Evolutionary conservation across 192 early-diverging fungal genomes (phyloP).

Genomic region (Backusella tuberculispora): DNA sequence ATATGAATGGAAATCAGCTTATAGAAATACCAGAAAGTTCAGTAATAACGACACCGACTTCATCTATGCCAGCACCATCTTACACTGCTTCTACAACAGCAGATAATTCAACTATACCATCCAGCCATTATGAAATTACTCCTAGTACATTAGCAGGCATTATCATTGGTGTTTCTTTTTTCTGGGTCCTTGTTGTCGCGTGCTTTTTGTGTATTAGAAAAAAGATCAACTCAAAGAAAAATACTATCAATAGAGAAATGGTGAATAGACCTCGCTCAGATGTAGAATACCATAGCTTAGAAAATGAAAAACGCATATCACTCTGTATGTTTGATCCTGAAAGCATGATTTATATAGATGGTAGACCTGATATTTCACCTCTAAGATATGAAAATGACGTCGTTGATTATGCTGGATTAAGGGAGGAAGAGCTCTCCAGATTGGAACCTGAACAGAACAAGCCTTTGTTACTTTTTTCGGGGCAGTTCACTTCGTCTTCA

Average conservation of each 20-base stretch:
- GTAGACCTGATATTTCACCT: neutral
- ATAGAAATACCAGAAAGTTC: neutral
- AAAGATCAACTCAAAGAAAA: neutral
- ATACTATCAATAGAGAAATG: neutral
- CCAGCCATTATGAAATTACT: neutral
- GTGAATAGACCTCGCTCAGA: neutral
- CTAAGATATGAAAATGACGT: neutral
- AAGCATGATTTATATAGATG: slow-evolving; percentile 10
- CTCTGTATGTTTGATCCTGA: neutral
- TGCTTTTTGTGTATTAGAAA: neutral
- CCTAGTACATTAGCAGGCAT: neutral
- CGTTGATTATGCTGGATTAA: neutral
- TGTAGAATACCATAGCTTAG: neutral
- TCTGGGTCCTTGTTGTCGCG: neutral
- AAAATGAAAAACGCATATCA: neutral
- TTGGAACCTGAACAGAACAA: neutral
- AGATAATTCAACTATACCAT: neutral
- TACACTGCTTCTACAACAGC: neutral
- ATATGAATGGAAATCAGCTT: neutral
- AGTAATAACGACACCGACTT: too few species aligned
- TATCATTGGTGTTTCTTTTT: slow-evolving; percentile 3
- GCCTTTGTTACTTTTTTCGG: neutral
- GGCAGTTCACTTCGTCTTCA: neutral
- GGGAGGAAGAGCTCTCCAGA: neutral
- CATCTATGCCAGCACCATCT: neutral